A percentile compares a stretch with the other conserved stretches of the same genome.
Conservation (phyloP, 495 filamentous ascomycete species). For the Astrothelium macrocarpum region DNA sequence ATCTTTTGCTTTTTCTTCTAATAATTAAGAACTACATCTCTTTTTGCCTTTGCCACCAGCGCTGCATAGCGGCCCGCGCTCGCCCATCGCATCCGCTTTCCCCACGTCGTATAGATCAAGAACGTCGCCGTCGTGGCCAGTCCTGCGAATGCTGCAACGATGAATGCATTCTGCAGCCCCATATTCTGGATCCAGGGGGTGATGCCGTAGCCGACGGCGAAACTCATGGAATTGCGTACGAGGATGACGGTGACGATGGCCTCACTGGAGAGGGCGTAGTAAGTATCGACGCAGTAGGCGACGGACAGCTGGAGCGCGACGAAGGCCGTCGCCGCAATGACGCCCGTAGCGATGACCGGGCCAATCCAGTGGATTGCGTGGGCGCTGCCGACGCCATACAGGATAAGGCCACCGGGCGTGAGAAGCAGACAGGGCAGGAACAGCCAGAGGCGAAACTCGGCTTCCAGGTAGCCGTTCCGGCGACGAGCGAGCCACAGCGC, state of each 20-base stretch:
- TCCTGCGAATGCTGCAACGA: conserved; percentile 51
- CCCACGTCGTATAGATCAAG: too few species aligned
- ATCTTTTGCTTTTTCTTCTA: too few species aligned
- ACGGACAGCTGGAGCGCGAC: conserved; percentile 51
- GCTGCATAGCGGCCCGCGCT: too few species aligned
- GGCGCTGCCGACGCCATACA: conserved; percentile 62
- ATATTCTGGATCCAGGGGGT: conserved; percentile 53
- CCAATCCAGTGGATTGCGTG: conserved; percentile 38
- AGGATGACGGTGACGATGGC: conserved; percentile 55
- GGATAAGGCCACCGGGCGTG: conserved; percentile 47
- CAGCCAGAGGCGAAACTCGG: conserved; percentile 56
- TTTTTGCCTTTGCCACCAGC: too few species aligned
- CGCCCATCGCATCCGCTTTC: too few species aligned
- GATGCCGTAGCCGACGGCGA: conserved; percentile 51
- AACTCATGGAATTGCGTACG: conserved; percentile 58
- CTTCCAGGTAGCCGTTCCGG: conserved; percentile 53
- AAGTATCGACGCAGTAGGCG: conserved; percentile 55
- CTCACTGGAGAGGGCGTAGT: conserved; percentile 52
- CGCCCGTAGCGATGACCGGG: conserved; percentile 51
- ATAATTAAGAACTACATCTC: too few species aligned
- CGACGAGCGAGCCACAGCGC: conserved; percentile 48
- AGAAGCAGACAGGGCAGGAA: conserved; percentile 45
- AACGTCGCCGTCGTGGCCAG: too few species aligned
- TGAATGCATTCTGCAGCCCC: conserved; percentile 55
- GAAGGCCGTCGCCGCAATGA: conserved; percentile 48